These are phyloP conservation scores for Acrocalymma vagum DNA, from an alignment of 2,329 filamentous ascomycete species.

Conservation along the genomic window DNA sequence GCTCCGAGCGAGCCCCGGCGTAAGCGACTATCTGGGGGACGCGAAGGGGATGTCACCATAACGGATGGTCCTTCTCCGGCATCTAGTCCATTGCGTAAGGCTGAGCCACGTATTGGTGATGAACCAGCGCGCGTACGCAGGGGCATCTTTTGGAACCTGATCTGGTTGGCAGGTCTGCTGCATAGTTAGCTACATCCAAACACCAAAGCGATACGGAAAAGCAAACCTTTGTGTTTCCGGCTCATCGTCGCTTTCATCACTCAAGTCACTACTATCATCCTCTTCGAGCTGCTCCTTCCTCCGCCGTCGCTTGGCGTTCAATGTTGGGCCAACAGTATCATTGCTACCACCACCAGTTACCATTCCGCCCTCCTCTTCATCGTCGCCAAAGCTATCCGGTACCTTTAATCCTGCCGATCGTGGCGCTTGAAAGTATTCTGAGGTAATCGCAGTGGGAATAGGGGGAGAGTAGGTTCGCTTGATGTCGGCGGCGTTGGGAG, in stretches of 20 bases:
- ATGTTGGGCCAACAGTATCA: conserved; percentile 72
- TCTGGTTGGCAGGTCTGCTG: conserved; percentile 77
- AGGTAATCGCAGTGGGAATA: conserved; percentile 82
- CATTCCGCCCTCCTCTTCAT: conserved; percentile 75
- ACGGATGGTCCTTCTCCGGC: conserved; percentile 61
- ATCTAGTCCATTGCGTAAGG: conserved; percentile 64
- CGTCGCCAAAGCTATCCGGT: conserved; percentile 68
- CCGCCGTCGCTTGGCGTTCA: conserved; percentile 71
- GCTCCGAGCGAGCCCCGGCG: conserved; percentile 76
- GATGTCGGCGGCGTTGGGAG: conserved; percentile 74
- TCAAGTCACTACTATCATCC: conserved; percentile 85
- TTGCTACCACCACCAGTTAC: conserved; percentile 70
- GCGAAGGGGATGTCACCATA: conserved; percentile 65
- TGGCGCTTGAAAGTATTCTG: conserved; percentile 83
- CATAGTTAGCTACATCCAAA: not conserved
- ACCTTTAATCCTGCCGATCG: conserved; percentile 64
- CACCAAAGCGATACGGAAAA: not conserved
- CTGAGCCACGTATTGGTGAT: conserved; percentile 70
- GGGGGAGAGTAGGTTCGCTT: conserved; percentile 87
- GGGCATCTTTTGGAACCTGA: conserved; percentile 97
- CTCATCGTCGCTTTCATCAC: conserved; percentile 85
- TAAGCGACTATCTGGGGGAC: conserved; percentile 55
- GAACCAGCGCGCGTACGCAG: conserved; percentile 85
- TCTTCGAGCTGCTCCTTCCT: conserved; percentile 80
- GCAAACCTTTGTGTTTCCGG: conserved; percentile 59